A percentile compares a stretch with the other conserved stretches of the same genome.
These are phyloP conservation scores for Trichophaea hybrida DNA, from an alignment of 2,329 filamentous ascomycete genomes.

Conservation along the genomic window DNA sequence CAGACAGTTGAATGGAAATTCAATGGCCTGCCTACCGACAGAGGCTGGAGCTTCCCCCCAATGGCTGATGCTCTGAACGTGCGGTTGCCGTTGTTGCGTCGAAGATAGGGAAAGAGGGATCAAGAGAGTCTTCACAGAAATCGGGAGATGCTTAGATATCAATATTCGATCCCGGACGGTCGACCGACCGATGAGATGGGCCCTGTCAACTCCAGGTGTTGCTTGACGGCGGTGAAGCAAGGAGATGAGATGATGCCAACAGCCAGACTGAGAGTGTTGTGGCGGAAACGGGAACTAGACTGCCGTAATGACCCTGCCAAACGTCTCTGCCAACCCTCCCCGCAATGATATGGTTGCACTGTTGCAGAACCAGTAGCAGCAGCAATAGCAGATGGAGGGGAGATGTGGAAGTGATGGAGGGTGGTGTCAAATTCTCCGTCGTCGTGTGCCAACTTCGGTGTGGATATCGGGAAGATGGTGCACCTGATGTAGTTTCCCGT, in stretches of 20 bases:
- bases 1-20: background rate
- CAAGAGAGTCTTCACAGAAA: too few relatives aligned
- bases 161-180: too few relatives aligned
- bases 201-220: background rate
- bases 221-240: constrained; percentile 8
- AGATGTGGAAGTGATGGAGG: background rate
- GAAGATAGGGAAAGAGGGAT: too few relatives aligned
- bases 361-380: constrained; percentile 10
- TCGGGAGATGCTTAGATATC: too few relatives aligned
- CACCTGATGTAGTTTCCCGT: constrained; percentile 22
- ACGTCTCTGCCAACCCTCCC: background rate
- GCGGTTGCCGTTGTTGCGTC: too few relatives aligned
- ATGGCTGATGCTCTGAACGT: too few relatives aligned
- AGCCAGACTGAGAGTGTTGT: constrained; percentile 4
- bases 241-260: constrained; percentile 10
- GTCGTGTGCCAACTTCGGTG: background rate
- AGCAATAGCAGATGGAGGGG: constrained; percentile 10
- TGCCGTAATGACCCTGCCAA: constrained; percentile 16
- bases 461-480: constrained; percentile 20
- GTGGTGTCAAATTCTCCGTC: background rate
- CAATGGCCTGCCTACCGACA: background rate
- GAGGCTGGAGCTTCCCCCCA: too few relatives aligned
- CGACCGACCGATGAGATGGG: background rate
- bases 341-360: background rate
- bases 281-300: constrained; percentile 12